Percentiles rank a stretch among this genome's conserved stretches.
phyloP scores from a whole-genome alignment of 164 flowering plant species.

The Cinnamomum chago region DNA sequence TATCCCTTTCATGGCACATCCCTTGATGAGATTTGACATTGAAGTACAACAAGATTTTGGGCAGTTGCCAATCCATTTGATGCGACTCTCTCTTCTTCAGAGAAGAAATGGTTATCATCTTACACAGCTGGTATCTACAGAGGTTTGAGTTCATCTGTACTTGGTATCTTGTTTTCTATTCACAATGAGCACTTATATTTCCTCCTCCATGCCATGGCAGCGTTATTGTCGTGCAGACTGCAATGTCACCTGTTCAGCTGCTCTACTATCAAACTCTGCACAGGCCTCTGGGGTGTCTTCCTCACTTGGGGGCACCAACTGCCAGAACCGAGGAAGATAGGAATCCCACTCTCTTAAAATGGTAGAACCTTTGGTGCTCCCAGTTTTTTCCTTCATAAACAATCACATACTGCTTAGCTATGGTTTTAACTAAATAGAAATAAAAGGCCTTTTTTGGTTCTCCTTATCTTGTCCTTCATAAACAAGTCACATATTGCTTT shows the following conservation, averaged over 20 bases:
- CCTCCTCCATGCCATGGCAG: not conserved
- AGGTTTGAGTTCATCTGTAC: not conserved
- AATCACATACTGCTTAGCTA: not conserved
- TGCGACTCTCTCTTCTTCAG: not conserved
- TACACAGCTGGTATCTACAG: not conserved
- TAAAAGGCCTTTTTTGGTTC: not conserved
- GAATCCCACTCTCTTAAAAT: constrained; percentile 87
- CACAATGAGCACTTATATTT: not conserved
- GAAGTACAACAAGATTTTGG: too few relatives aligned
- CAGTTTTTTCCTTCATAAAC: constrained; percentile 85
- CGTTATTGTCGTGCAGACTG: constrained; percentile 42
- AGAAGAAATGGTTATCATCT: not conserved
- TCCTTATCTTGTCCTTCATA: too few relatives aligned
- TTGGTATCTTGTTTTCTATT: not conserved
- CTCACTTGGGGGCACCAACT: constrained; percentile 97
- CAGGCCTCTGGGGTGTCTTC: constrained; percentile 99
- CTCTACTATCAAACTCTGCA: constrained; percentile 46
- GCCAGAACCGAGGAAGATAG: constrained; percentile 91
- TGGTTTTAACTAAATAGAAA: not conserved
- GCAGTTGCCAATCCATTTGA: too few relatives aligned
- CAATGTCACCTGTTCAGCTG: constrained; percentile 51
- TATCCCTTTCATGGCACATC: too few relatives aligned
- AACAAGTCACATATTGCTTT: too few relatives aligned
- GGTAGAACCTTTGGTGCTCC: constrained; percentile 74
- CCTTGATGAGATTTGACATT: too few relatives aligned